These are phyloP conservation scores for Zygotorulaspora florentina DNA, from an alignment of 805 yeast species.

Conservation along the genomic window DNA sequence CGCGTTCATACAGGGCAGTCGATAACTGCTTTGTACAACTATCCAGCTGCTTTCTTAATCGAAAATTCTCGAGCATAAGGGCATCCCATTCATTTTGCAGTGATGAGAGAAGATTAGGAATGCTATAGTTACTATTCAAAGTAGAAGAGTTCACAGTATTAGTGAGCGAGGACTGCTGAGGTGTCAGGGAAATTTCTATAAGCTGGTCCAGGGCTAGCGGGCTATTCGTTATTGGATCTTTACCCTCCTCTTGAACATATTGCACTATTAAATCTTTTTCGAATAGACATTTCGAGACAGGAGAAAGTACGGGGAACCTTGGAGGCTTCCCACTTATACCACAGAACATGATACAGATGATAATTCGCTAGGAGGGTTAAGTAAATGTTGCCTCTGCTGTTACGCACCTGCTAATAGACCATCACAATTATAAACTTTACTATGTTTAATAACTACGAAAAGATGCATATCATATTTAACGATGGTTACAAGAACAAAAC, in stretches of 20 bases:
- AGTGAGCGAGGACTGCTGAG: slow-evolving; percentile 27
- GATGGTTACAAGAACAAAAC: background rate
- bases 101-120: slow-evolving; percentile 70
- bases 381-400: no score
- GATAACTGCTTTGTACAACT: slow-evolving; percentile 68
- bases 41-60: slow-evolving; percentile 66
- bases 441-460: background rate
- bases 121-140: slow-evolving; percentile 40
- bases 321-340: slow-evolving; percentile 67
- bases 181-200: slow-evolving; percentile 38
- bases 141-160: slow-evolving; percentile 42
- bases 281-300: slow-evolving; percentile 63
- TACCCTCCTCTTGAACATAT: slow-evolving; percentile 59
- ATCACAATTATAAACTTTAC: no score
- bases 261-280: slow-evolving; percentile 57
- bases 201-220: slow-evolving; percentile 57
- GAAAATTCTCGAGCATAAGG: slow-evolving; percentile 71
- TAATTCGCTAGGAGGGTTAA: no score
- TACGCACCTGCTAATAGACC: no score
- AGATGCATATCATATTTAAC: background rate
- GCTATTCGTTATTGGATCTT: slow-evolving; percentile 73
- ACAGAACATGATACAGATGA: slow-evolving; percentile 27
- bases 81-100: slow-evolving; percentile 92
- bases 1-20: slow-evolving; percentile 74
- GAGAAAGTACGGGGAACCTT: slow-evolving; percentile 70